Conservation (phyloP, 805 yeast species). For the Saccharomycopsis sp. region DNA sequence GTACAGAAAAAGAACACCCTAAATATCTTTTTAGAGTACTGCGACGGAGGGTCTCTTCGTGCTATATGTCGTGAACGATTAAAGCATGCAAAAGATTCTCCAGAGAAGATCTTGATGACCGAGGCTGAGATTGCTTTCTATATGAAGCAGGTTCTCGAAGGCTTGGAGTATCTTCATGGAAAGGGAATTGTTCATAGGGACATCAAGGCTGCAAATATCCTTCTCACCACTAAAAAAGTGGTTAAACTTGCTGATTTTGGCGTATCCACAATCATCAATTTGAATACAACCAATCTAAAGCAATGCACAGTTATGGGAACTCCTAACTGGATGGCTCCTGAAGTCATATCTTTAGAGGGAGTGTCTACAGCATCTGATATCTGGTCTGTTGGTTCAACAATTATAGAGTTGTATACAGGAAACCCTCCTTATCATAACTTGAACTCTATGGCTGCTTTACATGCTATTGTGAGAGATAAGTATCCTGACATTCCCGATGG, state of each 20-base stretch:
- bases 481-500: constrained; percentile 61
- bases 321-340: constrained; percentile 99
- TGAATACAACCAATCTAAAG: constrained; percentile 49
- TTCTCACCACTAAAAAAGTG: constrained; percentile 60
- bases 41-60: constrained; percentile 61
- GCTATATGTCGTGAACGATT: constrained; percentile 7
- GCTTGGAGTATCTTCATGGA: constrained; percentile 67
- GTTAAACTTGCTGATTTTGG: constrained; percentile 88
- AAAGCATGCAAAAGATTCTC: constrained; percentile 49
- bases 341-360: constrained; percentile 77
- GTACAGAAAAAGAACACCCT: constrained; percentile 62
- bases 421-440: constrained; percentile 80
- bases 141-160: constrained; percentile 68
- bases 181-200: constrained; percentile 78
- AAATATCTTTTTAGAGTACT: constrained; percentile 76
- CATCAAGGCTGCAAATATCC: constrained; percentile 81
- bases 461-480: constrained; percentile 74
- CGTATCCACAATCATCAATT: constrained; percentile 49
- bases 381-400: constrained; percentile 94
- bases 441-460: constrained; percentile 72
- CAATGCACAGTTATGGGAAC: constrained; percentile 76
- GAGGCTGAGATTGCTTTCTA: constrained; percentile 69
- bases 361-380: constrained; percentile 85
- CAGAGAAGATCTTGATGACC: constrained; percentile 42
- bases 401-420: constrained; percentile 79